Percentiles rank a stretch among this genome's conserved stretches.
Evolutionary conservation across 2,329 filamentous ascomycete species (phyloP).

Genomic region (Allantophomopsis lycopodina): DNA sequence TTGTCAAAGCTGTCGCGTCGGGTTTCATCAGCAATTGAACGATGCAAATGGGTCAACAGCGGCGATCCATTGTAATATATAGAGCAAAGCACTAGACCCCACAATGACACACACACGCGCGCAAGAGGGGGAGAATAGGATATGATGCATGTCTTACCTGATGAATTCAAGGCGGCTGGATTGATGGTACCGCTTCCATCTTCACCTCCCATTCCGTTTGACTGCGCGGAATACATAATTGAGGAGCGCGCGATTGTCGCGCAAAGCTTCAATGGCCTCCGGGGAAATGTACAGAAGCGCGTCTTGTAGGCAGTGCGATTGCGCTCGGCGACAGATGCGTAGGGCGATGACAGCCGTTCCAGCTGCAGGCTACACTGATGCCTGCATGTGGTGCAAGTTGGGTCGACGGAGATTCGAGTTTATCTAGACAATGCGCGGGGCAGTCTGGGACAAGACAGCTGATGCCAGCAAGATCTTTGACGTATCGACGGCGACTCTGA

Average conservation of each 20-base stretch:
- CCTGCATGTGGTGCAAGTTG: neutral
- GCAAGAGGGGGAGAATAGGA: constrained; percentile 9
- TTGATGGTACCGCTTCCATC: constrained; percentile 85
- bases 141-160: constrained; percentile 41
- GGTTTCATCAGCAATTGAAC: too few species aligned
- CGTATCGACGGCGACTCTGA: neutral
- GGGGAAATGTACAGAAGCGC: too few species aligned
- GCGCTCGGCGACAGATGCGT: neutral
- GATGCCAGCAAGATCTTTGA: neutral
- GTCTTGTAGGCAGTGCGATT: neutral
- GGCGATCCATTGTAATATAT: too few species aligned
- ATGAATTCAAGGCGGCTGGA: constrained; percentile 71
- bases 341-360: constrained; percentile 1
- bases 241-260: too few species aligned
- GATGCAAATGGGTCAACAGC: too few species aligned
- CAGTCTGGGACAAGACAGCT: neutral
- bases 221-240: constrained; percentile 44
- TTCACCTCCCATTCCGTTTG: constrained; percentile 45
- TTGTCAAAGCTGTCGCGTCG: constrained; percentile 9
- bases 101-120: constrained; percentile 4
- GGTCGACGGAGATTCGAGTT: neutral
- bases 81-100: too few species aligned
- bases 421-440: neutral
- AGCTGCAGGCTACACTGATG: neutral
- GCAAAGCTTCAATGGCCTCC: too few species aligned